Evolutionary conservation across 768 basidiomycete species (phyloP).

Genomic region (Hypholoma sublateritium): DNA sequence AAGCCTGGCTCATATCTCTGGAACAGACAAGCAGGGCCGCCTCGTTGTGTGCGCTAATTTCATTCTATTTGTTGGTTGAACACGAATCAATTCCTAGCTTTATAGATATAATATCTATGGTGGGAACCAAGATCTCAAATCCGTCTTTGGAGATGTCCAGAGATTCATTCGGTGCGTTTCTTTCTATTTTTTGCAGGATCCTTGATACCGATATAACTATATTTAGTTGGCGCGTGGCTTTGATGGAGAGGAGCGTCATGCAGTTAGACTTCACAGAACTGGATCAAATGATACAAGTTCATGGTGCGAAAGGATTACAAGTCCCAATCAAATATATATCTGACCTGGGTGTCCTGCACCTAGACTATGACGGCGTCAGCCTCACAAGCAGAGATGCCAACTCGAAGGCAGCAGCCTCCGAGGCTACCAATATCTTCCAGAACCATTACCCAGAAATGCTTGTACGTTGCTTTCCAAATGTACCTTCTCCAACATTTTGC

Average conservation of each 20-base stretch:
- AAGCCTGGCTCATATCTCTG: slow-evolving; percentile 60
- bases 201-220: too few species aligned
- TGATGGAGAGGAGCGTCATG: slow-evolving; percentile 69
- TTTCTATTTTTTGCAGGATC: neutral
- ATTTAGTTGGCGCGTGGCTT: slow-evolving; percentile 74
- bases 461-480: slow-evolving; percentile 33
- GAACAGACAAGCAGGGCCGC: slow-evolving; percentile 67
- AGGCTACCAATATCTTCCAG: slow-evolving; percentile 74
- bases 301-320: slow-evolving; percentile 41
- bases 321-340: neutral
- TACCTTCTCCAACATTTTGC: neutral
- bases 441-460: slow-evolving; percentile 80
- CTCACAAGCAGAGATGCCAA: slow-evolving; percentile 66
- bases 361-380: slow-evolving; percentile 77
- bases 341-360: neutral
- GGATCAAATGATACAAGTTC: slow-evolving; percentile 74
- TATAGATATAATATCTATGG: slow-evolving; percentile 80
- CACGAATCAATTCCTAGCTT: neutral
- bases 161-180: slow-evolving; percentile 65
- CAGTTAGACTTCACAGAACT: slow-evolving; percentile 70
- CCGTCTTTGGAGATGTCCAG: slow-evolving; percentile 75
- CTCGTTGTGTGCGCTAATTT: slow-evolving; percentile 63
- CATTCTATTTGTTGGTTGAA: neutral
- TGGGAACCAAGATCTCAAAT: slow-evolving; percentile 59
- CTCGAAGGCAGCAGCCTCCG: slow-evolving; percentile 74